A percentile compares a stretch with the other conserved stretches of the same genome.
phyloP scores from a whole-genome alignment of 1,284 basidiomycete genomes.

The Mycosarcoma mackinlayi region DNA sequence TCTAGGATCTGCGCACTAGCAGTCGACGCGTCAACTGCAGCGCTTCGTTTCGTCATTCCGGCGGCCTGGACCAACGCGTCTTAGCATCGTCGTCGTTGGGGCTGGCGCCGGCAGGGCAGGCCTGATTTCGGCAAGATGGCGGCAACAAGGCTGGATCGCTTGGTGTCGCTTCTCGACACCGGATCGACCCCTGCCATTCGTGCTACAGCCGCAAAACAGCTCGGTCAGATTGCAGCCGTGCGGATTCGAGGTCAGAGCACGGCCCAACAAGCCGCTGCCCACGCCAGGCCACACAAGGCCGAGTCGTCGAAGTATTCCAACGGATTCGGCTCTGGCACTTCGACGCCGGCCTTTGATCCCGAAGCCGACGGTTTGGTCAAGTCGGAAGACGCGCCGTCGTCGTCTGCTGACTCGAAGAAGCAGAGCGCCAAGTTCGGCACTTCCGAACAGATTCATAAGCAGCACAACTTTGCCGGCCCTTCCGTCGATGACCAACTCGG shows the following conservation, averaged over 20 bases:
- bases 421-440: constrained; percentile 40
- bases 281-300: constrained; percentile 19
- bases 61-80: not conserved
- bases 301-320: constrained; percentile 9
- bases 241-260: constrained; percentile 70
- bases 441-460: constrained; percentile 39
- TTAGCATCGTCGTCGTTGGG: not conserved
- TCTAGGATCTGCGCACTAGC: not conserved
- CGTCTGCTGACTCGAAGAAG: constrained; percentile 9
- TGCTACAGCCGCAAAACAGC: constrained; percentile 88
- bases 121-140: constrained; percentile 26
- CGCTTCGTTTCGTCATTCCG: not conserved
- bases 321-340: constrained; percentile 32
- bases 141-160: constrained; percentile 78
- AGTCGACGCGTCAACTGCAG: not conserved
- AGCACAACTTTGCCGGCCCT: constrained; percentile 39
- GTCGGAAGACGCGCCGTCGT: constrained; percentile 17
- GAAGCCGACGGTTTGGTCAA: constrained; percentile 44
- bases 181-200: constrained; percentile 86
- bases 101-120: too few species aligned
- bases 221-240: constrained; percentile 80
- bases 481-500: constrained; percentile 23
- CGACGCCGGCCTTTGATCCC: constrained; percentile 32
- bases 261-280: constrained; percentile 30
- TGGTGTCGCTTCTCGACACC: constrained; percentile 88